These are phyloP conservation scores for Orbilia blumenaviensis DNA, from an alignment of 2,329 filamentous ascomycete genomes.

Conservation along the genomic window DNA sequence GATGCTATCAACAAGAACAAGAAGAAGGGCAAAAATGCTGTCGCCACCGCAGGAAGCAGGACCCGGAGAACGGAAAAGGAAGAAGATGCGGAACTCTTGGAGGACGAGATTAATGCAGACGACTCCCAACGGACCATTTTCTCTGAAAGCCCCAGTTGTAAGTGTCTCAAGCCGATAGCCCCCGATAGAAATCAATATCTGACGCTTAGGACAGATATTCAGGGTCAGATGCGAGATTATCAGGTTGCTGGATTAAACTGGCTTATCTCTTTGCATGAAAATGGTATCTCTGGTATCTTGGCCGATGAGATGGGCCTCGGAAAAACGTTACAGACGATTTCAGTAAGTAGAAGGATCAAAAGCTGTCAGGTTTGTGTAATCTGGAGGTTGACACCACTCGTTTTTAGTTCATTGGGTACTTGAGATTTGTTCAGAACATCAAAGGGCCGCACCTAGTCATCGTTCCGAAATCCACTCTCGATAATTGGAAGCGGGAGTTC, in stretches of 20 bases:
- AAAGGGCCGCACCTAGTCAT: constrained; percentile 88
- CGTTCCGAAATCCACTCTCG: constrained; percentile 95
- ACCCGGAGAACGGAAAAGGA: constrained; percentile 93
- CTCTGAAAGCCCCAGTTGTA: constrained; percentile 84
- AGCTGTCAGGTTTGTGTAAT: not conserved
- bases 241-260: constrained; percentile 95
- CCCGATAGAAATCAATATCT: not conserved
- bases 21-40: constrained; percentile 94
- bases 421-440: constrained; percentile 88
- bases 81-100: constrained; percentile 86
- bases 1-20: constrained; percentile 67
- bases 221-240: constrained; percentile 90
- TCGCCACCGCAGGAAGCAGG: constrained; percentile 73
- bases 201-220: constrained; percentile 14
- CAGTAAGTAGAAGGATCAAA: constrained; percentile 61
- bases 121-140: constrained; percentile 79
- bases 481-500: constrained; percentile 98
- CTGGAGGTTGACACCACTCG: not conserved
- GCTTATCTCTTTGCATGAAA: constrained; percentile 97
- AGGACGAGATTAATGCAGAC: constrained; percentile 88
- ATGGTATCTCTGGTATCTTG: constrained; percentile 96
- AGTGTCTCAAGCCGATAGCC: not conserved
- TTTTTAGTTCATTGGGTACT: constrained; percentile 81
- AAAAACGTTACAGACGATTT: constrained; percentile 96
- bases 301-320: constrained; percentile 99